Evolutionary conservation across 768 basidiomycete species (phyloP).

Genomic region (Auriscalpium microsporum): DNA sequence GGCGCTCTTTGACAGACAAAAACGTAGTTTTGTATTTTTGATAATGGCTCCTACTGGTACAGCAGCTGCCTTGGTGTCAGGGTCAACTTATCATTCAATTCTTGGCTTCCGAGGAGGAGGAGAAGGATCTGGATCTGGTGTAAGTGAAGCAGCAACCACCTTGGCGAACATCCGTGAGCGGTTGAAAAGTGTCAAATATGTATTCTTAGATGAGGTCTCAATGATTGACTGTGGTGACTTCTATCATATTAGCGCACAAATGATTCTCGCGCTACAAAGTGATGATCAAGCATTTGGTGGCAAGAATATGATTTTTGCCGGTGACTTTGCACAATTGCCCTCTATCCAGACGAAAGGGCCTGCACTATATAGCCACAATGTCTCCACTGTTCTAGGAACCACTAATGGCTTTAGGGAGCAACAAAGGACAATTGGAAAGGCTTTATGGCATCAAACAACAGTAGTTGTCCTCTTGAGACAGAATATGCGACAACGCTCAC

Average conservation of each 20-base stretch:
- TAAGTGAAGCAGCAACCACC: neutral
- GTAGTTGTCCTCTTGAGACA: slow-evolving; percentile 15
- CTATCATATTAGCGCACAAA: slow-evolving; percentile 19
- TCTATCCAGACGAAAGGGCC: slow-evolving; percentile 16
- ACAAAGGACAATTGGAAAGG: slow-evolving; percentile 8
- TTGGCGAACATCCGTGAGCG: neutral
- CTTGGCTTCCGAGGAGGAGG: slow-evolving; percentile 2
- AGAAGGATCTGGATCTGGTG: neutral
- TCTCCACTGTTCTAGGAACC: neutral
- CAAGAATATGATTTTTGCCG: slow-evolving; percentile 34
- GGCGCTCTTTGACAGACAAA: slow-evolving; percentile 5
- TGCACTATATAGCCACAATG: slow-evolving; percentile 15
- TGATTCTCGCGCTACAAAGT: slow-evolving; percentile 14
- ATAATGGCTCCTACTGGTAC: slow-evolving; percentile 16
- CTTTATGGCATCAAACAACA: slow-evolving; percentile 14
- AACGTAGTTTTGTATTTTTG: slow-evolving; percentile 4
- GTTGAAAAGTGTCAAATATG: slow-evolving; percentile 26
- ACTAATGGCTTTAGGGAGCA: slow-evolving; percentile 2
- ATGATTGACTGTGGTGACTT: slow-evolving; percentile 28
- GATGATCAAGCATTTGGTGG: slow-evolving; percentile 27
- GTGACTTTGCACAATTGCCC: slow-evolving; percentile 38
- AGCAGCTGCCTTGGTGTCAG: slow-evolving; percentile 12
- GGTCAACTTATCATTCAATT: slow-evolving; percentile 17
- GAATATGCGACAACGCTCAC: slow-evolving; percentile 11
- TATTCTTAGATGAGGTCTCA: slow-evolving; percentile 37